These are phyloP conservation scores for Boletellus ananiceps DNA, from an alignment of 768 basidiomycete species.

Conservation along the genomic window DNA sequence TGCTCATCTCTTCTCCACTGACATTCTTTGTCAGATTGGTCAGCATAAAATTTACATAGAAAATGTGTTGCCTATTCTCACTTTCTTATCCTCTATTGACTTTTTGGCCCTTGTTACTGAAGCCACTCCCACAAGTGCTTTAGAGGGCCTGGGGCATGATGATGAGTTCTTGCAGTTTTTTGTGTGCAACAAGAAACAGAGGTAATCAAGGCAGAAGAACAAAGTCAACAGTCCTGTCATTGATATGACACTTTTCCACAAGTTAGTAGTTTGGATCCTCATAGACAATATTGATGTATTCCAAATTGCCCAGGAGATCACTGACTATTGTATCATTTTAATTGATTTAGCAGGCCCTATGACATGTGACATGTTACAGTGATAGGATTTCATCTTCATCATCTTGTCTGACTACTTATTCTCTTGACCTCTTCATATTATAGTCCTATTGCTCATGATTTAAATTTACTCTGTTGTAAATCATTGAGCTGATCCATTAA, in stretches of 20 bases:
- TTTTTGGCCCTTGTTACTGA: conserved; percentile 6
- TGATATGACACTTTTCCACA: conserved; percentile 29
- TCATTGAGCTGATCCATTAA: too few species aligned
- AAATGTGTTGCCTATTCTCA: conserved; percentile 19
- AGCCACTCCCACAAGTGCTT: neutral
- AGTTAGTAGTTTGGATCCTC: conserved; percentile 29
- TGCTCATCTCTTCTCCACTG: conserved; percentile 11
- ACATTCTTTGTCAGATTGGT: conserved; percentile 11
- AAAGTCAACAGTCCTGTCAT: conserved; percentile 11
- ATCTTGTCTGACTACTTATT: too few species aligned
- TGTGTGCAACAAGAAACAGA: conserved; percentile 25
- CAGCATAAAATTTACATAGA: conserved; percentile 22
- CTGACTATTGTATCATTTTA: too few species aligned
- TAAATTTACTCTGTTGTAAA: too few species aligned
- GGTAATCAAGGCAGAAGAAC: conserved; percentile 20
- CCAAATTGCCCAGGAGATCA: conserved; percentile 12
- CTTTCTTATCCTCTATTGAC: conserved; percentile 14
- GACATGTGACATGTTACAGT: too few species aligned
- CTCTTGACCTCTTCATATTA: too few species aligned
- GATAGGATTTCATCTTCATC: too few species aligned
- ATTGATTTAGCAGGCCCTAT: too few species aligned
- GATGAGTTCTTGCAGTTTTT: conserved; percentile 2
- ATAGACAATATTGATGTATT: conserved; percentile 15
- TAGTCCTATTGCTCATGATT: too few species aligned
- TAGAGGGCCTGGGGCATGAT: conserved; percentile 6